Evolutionary conservation across 1,284 basidiomycete genomes (phyloP), one percentile per base, ranked within the genome.

Genomic region (Fomitopsis palustris): DNA sequence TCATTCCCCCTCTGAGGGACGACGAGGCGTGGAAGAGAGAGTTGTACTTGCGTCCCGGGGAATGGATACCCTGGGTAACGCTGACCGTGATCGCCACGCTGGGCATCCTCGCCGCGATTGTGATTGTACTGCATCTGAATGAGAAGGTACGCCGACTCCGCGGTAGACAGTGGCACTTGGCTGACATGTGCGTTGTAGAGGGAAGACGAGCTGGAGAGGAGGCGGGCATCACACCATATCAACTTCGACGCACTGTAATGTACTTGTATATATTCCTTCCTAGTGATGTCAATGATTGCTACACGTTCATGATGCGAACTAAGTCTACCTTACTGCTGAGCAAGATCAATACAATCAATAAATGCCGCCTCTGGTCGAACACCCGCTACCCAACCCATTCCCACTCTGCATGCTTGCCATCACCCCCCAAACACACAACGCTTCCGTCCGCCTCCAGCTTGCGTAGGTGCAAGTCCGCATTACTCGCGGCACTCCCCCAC

Each of bases 31-130:
- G 97, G 97, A 90, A 86, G 65, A 85, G 88, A 59, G 92, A 98
- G 77, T 76, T 99, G 60, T 99, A 94, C 71, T 75, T 99, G 66
- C 81, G 95, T 49, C 96, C 96, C 1, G 96, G 96, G 16, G 92
- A 96, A 66, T 99, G 96, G 96, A 94, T 98, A 64, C 94, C 95
- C 1, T 96, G 92, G 92, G 97, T 99, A 12, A 95, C 92, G 3
- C 75, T 95, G 42, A 93, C 91, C 0, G 87, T 98, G 0, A 78
- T 95, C 2, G 86, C 82, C 1, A 86, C 90, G 2, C 93, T 91
- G 45, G 68, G 86, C 1, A 70, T 93, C 38, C 77, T 99, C 45
- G 93, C 88, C 0, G 76, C 86, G 17, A 90, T 98, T 52, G 95
- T 98, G 53, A 81, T 95, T 45, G 86, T 93, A 55, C 73, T 99